These are phyloP conservation scores for Pseudocercospora vitis DNA, from an alignment of 2,329 filamentous ascomycete species.

Conservation along the genomic window DNA sequence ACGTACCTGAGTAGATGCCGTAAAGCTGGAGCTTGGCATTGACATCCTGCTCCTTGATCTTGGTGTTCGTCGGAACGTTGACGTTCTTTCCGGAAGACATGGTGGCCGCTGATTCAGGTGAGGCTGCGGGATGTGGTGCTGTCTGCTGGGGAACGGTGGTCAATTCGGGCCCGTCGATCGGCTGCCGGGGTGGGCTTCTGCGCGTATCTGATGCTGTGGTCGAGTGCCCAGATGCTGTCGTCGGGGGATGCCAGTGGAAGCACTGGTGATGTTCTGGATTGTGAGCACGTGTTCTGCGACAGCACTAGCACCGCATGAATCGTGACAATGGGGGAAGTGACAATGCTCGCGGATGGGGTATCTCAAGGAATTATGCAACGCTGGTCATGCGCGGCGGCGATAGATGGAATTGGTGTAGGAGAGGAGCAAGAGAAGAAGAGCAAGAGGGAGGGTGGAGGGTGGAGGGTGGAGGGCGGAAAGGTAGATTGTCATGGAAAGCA, in stretches of 20 bases:
- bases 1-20: constrained; percentile 67
- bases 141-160: background rate
- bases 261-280: constrained; percentile 2
- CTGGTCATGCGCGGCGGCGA: constrained; percentile 11
- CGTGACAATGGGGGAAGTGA: constrained; percentile 5
- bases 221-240: no score
- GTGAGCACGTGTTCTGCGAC: constrained; percentile 13
- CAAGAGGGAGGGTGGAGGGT: no score
- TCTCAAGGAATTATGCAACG: constrained; percentile 23
- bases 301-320: constrained; percentile 9
- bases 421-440: background rate
- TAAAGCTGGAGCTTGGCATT: constrained; percentile 94
- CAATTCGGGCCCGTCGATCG: background rate
- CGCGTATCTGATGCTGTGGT: constrained; percentile 5
- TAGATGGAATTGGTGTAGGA: constrained; percentile 4
- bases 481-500: background rate
- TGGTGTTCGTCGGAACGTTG: constrained; percentile 71
- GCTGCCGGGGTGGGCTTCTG: constrained; percentile 3
- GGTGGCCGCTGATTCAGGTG: constrained; percentile 21
- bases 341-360: constrained; percentile 17
- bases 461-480: no score
- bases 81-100: constrained; percentile 48
- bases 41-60: constrained; percentile 79
- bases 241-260: no score
- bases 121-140: background rate